Conservation (phyloP, 495 filamentous ascomycete genomes). For the Eremomyces bilateralis region DNA sequence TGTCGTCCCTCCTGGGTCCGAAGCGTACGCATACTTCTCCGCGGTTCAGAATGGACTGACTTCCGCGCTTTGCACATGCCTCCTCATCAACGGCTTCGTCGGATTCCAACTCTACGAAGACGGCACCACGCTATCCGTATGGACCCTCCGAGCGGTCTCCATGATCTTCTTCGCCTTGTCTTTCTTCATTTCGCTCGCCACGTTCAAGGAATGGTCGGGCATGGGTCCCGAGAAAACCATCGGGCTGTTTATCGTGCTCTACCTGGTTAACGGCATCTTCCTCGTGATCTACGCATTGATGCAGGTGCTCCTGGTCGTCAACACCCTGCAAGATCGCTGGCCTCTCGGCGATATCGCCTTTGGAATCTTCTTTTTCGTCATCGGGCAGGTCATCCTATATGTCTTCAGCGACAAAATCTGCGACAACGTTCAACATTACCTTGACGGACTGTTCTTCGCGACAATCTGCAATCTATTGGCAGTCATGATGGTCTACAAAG, state of each 20-base stretch:
- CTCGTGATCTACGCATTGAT: slow-evolving; percentile 69
- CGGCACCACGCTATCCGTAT: slow-evolving; percentile 85
- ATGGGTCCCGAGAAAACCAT: slow-evolving; percentile 66
- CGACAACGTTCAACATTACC: slow-evolving; percentile 66
- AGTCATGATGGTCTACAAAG: slow-evolving; percentile 99
- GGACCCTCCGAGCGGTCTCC: slow-evolving; percentile 65
- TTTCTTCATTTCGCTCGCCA: slow-evolving; percentile 69
- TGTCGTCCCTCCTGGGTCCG: slow-evolving; percentile 63
- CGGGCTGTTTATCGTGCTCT: slow-evolving; percentile 80
- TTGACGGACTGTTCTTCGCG: slow-evolving; percentile 89
- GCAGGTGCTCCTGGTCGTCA: slow-evolving; percentile 70
- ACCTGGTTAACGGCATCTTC: slow-evolving; percentile 73
- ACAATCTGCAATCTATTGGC: slow-evolving; percentile 83
- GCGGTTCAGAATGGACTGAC: slow-evolving; percentile 73
- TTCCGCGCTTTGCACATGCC: slow-evolving; percentile 72
- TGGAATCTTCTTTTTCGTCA: slow-evolving; percentile 75
- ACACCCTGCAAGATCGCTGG: slow-evolving; percentile 90
- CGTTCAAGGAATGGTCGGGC: slow-evolving; percentile 83
- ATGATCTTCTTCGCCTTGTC: slow-evolving; percentile 68
- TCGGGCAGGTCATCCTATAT: slow-evolving; percentile 85
- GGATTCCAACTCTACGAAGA: slow-evolving; percentile 98
- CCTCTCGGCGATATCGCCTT: slow-evolving; percentile 85
- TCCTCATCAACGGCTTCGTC: slow-evolving; percentile 94
- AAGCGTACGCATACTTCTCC: slow-evolving; percentile 73
- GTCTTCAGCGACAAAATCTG: slow-evolving; percentile 75